A percentile compares a stretch with the other conserved stretches of the same genome.
These are phyloP conservation scores for Dryas integrifolia DNA, from an alignment of 331 rosid species.

Conservation along the genomic window DNA sequence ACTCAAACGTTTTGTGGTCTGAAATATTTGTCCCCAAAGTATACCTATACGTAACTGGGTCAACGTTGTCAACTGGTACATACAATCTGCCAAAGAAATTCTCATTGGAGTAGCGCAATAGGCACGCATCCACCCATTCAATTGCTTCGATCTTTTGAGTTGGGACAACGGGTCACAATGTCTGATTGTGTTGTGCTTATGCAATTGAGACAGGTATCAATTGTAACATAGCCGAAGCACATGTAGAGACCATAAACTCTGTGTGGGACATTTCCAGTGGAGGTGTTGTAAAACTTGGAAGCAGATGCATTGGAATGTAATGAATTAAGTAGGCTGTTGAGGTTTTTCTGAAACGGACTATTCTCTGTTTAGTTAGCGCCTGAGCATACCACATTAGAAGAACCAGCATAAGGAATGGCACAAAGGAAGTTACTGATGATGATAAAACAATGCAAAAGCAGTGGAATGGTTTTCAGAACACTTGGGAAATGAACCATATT, in stretches of 20 bases:
- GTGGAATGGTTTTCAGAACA: constrained; percentile 12
- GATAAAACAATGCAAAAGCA: constrained; percentile 22
- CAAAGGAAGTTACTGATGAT: constrained; percentile 9
- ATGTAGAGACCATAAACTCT: constrained; percentile 44
- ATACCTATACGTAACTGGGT: constrained; percentile 23
- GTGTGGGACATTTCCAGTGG: constrained; percentile 31
- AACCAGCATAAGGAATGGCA: constrained; percentile 41
- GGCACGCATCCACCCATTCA: constrained; percentile 53
- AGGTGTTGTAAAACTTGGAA: constrained; percentile 36
- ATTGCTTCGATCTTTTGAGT: constrained; percentile 43
- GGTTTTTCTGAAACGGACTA: constrained; percentile 39
- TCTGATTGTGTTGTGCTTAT: constrained; percentile 31
- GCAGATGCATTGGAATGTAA: constrained; percentile 42
- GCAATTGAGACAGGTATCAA: constrained; percentile 31
- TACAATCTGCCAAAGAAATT: constrained; percentile 44
- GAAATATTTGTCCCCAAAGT: constrained; percentile 7
- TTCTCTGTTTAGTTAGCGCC: constrained; percentile 16
- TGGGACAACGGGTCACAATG: constrained; percentile 37
- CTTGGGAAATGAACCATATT: constrained; percentile 16
- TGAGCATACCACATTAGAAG: constrained; percentile 43
- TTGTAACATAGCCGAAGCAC: constrained; percentile 44
- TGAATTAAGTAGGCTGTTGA: constrained; percentile 32
- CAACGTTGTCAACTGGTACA: constrained; percentile 27
- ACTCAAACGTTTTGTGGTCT: constrained; percentile 26
- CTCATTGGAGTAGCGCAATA: constrained; percentile 42